Evolutionary conservation across 257 asterid genomes (phyloP).

Genomic region (Nicotiana undulata): DNA sequence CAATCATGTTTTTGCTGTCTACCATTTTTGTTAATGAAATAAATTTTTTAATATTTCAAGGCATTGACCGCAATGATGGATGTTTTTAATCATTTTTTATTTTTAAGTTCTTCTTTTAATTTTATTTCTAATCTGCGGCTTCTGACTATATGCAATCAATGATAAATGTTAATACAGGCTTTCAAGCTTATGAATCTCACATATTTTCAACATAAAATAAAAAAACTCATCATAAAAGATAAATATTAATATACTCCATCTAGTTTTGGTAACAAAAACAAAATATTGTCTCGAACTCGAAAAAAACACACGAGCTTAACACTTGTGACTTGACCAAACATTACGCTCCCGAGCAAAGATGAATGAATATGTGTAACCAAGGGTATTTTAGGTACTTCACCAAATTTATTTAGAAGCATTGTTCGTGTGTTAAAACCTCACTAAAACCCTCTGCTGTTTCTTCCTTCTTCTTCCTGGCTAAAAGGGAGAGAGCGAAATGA

Average conservation of each 20-base stretch:
- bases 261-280: too few species aligned
- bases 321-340: background rate
- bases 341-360: background rate
- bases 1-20: too few species aligned
- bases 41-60: too few species aligned
- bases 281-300: background rate
- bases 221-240: too few species aligned
- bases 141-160: too few species aligned
- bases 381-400: background rate
- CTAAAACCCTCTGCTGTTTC: constrained; percentile 21
- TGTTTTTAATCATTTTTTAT: too few species aligned
- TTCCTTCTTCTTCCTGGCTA: background rate
- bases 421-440: constrained; percentile 21
- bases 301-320: background rate
- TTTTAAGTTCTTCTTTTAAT: too few species aligned
- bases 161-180: background rate
- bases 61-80: too few species aligned
- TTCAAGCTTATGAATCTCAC: background rate
- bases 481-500: constrained; percentile 24
- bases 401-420: background rate
- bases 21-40: too few species aligned
- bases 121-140: too few species aligned
- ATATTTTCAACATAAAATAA: too few species aligned
- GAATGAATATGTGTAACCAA: background rate
- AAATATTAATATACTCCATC: background rate